Percentiles rank a stretch among this genome's conserved stretches.
Conservation (phyloP, 495 filamentous ascomycete genomes). For the Cairneyella variabilis region DNA sequence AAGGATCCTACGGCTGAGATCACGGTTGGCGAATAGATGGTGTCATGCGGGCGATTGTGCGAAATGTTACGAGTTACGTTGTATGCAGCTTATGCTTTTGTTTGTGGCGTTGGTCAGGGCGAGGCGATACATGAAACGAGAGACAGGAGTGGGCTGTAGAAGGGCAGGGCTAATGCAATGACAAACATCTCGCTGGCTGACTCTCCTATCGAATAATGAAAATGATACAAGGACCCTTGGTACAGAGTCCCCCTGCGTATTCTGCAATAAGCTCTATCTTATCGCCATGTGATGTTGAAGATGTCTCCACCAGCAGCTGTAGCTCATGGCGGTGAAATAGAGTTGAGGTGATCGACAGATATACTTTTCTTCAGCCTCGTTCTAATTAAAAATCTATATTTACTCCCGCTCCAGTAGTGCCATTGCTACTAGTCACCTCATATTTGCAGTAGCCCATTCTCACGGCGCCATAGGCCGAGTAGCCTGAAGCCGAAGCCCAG, state of each 20-base stretch:
- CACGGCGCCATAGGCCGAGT: no score
- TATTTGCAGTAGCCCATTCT: no score
- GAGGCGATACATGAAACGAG: slow-evolving; percentile 11
- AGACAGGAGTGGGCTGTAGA: neutral
- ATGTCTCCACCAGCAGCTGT: no score
- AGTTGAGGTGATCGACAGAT: no score
- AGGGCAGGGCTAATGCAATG: slow-evolving; percentile 6
- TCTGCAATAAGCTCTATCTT: no score
- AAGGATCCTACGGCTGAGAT: slow-evolving; percentile 55
- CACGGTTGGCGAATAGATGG: slow-evolving; percentile 31
- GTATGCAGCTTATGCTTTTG: neutral
- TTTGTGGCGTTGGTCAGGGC: slow-evolving; percentile 5
- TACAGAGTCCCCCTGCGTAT: no score
- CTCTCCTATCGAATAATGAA: no score
- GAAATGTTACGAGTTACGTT: neutral
- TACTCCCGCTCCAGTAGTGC: neutral
- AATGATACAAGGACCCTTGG: no score
- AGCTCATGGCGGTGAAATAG: no score
- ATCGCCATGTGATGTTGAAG: no score
- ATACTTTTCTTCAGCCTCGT: neutral
- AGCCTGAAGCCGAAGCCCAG: no score
- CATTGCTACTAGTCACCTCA: neutral
- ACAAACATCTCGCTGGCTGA: no score
- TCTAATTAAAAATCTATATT: neutral
- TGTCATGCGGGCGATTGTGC: neutral